Evolutionary conservation across 192 early-diverging fungal genomes (phyloP).

Genomic region (Entomortierella parvispora): DNA sequence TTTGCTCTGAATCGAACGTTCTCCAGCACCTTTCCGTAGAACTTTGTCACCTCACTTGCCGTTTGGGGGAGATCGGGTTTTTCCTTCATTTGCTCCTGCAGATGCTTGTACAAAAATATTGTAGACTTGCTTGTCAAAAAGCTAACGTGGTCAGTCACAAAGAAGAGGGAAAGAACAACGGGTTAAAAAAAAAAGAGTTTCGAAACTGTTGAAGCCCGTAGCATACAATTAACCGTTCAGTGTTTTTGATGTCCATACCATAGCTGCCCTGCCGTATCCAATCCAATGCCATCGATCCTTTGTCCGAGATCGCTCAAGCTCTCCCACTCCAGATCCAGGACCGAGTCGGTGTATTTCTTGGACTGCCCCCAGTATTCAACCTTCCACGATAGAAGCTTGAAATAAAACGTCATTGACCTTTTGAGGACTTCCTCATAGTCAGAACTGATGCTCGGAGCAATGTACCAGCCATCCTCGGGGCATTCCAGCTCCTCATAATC

Average conservation of each 20-base stretch:
- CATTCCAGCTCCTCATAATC: slow-evolving; percentile 71
- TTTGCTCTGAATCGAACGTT: slow-evolving; percentile 70
- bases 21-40: slow-evolving; percentile 71
- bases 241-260: slow-evolving; percentile 58
- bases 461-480: slow-evolving; percentile 74
- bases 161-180: no score
- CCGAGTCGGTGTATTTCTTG: slow-evolving; percentile 75
- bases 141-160: slow-evolving; percentile 47
- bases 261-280: slow-evolving; percentile 79
- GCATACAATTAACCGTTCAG: slow-evolving; percentile 10
- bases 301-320: slow-evolving; percentile 75
- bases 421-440: slow-evolving; percentile 80
- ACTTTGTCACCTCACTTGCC: slow-evolving; percentile 53
- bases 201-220: background rate
- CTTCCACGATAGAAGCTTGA: slow-evolving; percentile 80
- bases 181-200: no score
- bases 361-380: slow-evolving; percentile 66
- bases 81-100: slow-evolving; percentile 54
- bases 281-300: slow-evolving; percentile 76
- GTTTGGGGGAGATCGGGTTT: slow-evolving; percentile 38
- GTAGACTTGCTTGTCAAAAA: slow-evolving; percentile 59
- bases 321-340: slow-evolving; percentile 88
- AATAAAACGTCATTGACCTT: slow-evolving; percentile 80
- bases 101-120: slow-evolving; percentile 59
- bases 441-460: slow-evolving; percentile 67